Evolutionary conservation across 2,329 filamentous ascomycete species (phyloP).

Genomic region (Beauveria brongniartii): DNA sequence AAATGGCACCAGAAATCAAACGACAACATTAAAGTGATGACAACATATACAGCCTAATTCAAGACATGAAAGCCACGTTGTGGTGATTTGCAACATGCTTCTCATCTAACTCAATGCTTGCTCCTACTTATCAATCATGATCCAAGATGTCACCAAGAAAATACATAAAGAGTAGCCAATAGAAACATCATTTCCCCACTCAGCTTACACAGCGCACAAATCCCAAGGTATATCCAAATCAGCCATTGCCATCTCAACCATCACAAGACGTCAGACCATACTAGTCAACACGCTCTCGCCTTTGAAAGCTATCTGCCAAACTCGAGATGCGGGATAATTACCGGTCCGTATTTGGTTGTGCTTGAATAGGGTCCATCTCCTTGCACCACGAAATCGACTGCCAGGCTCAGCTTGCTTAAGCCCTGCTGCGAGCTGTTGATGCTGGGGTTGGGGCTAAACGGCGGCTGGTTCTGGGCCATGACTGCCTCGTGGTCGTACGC

Average conservation of each 20-base stretch:
- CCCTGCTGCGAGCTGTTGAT: constrained; percentile 32
- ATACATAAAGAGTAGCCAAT: background rate
- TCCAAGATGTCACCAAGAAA: background rate
- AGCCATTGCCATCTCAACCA: background rate
- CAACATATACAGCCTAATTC: background rate
- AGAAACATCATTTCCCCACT: background rate
- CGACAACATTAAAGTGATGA: background rate
- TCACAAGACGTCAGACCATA: background rate
- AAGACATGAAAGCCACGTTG: background rate
- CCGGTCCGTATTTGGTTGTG: constrained; percentile 93
- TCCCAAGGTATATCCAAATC: constrained; percentile 5
- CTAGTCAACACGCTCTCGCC: background rate
- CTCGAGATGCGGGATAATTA: constrained; percentile 83
- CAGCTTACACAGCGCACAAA: background rate
- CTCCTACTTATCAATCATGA: background rate
- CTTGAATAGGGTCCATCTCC: constrained; percentile 72
- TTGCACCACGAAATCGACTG: constrained; percentile 95
- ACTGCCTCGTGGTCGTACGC: constrained; percentile 84
- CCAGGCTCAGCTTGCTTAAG: constrained; percentile 67
- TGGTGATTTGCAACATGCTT: background rate
- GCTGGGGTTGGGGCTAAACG: constrained; percentile 31
- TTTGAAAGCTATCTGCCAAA: constrained; percentile 48
- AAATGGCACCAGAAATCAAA: too few relatives aligned
- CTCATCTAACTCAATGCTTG: background rate
- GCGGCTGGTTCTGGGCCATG: constrained; percentile 25